Base-by-base conservation (phyloP, 2,329 filamentous ascomycete genomes). In the Penicillium sp. region DNA sequence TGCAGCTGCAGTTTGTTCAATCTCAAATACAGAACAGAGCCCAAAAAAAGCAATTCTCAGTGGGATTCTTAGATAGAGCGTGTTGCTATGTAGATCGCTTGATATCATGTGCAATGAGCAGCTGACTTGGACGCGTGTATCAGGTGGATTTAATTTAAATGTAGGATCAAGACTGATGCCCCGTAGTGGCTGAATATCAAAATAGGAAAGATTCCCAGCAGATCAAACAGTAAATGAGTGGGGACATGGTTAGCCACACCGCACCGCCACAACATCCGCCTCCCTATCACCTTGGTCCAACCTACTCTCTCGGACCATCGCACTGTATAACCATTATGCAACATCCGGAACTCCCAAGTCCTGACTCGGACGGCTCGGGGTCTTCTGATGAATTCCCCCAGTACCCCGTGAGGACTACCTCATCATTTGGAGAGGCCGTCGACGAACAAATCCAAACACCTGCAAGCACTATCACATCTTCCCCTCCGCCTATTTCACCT, bases 351-450 rank as follows among this genome's bases (percentile, higher is more conserved):
- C 67, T 73, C 57, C 63, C 69, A 31, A 71, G 68, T 41, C 65
- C 70, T 56, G 76, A 77, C 55, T 75, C 73, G 16, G 73, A 75
- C 53, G 71, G 69, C 55, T 74, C 69, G 33, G 75, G 72, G 33
- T 77, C 74, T 16, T 73, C 74, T 36, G 75, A 77, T 54, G 75
- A 77, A 53, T 71, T 70, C 56, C 66, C 69, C 19, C 67, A 70
- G 28, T 73, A 73, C 42, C 64, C 68, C 11, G 38, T 50, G 37
- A 71, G 72, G 37, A 46, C 64, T 19, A 65, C 63, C 38, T 70
- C 74, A 60, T 65, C 67, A 50, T 68, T 69, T 47, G 62, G 62
- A 35, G 67, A 70, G 37, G 53, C 62, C 46, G 70, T 71, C 58
- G 70, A 75, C 37, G 53, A 53, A 56, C 62, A 69, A 44, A 60